These are phyloP conservation scores for Artemisia annua DNA, from an alignment of 129 eudicot genomes.

Conservation along the genomic window DNA sequence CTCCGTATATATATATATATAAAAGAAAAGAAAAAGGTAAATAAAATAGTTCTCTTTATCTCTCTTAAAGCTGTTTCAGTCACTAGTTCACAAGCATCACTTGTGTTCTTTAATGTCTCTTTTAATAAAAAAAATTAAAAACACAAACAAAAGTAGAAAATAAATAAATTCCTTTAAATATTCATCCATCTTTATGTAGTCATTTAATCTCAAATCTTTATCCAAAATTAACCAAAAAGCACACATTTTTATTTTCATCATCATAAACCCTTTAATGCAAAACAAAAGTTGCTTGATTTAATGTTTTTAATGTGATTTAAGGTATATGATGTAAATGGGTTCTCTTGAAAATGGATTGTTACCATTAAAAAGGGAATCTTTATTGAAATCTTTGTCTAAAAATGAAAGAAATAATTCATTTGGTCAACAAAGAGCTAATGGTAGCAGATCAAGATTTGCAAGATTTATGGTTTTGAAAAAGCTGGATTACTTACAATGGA, in stretches of 20 bases:
- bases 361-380: conserved; percentile 69
- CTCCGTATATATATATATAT: too few species aligned
- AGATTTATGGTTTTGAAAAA: conserved; percentile 73
- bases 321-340: conserved; percentile 63
- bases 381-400: conserved; percentile 54
- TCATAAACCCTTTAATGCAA: conserved; percentile 21
- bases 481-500: conserved; percentile 74
- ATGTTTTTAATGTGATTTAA: too few species aligned
- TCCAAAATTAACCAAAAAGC: conserved; percentile 20
- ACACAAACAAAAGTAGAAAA: neutral
- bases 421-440: conserved; percentile 32
- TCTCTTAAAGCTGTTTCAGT: conserved; percentile 30
- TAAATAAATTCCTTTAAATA: conserved; percentile 17
- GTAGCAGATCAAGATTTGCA: conserved; percentile 82
- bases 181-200: conserved; percentile 28
- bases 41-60: neutral
- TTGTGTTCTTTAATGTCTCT: conserved; percentile 47
- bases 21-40: too few species aligned
- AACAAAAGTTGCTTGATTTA: too few species aligned
- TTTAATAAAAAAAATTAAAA: neutral
- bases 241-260: conserved; percentile 25
- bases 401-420: conserved; percentile 49
- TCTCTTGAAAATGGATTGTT: conserved; percentile 77
- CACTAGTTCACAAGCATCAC: conserved; percentile 44
- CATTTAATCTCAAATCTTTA: conserved; percentile 14